Conservation (phyloP, 768 basidiomycete genomes). For the Termitomyces heimii region DNA sequence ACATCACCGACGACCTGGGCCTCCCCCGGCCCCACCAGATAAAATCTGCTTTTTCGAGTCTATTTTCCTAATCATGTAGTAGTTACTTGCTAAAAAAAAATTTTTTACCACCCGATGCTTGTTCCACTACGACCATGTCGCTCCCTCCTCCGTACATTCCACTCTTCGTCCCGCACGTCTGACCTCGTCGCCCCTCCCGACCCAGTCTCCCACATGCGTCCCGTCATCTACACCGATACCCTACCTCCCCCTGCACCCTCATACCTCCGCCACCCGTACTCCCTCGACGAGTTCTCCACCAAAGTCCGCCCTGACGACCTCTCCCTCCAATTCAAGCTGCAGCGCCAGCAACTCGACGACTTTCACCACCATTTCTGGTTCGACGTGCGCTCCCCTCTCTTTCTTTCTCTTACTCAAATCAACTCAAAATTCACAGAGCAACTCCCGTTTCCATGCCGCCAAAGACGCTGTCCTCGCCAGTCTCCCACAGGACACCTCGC, state of each 20-base stretch:
- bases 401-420: background rate
- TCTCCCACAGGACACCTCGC: constrained; percentile 43
- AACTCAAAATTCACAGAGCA: constrained; percentile 46
- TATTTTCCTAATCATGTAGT: constrained; percentile 18
- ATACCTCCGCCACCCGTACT: constrained; percentile 62
- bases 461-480: constrained; percentile 52
- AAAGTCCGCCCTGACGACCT: constrained; percentile 30
- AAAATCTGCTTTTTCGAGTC: constrained; percentile 23
- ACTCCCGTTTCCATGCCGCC: constrained; percentile 71
- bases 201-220: constrained; percentile 74
- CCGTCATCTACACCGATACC: constrained; percentile 67
- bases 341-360: constrained; percentile 65
- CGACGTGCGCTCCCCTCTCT: constrained; percentile 49
- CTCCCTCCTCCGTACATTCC: constrained; percentile 15
- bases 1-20: constrained; percentile 40
- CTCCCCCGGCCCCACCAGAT: constrained; percentile 30
- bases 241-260: constrained; percentile 28
- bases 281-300: constrained; percentile 62
- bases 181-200: constrained; percentile 65
- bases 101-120: constrained; percentile 12
- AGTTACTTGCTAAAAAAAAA: background rate
- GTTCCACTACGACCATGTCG: constrained; percentile 11
- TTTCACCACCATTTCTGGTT: constrained; percentile 80
- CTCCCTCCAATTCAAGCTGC: constrained; percentile 66
- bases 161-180: constrained; percentile 20